Conservation (phyloP, 495 filamentous ascomycete genomes). For the Cryomyces minteri region DNA sequence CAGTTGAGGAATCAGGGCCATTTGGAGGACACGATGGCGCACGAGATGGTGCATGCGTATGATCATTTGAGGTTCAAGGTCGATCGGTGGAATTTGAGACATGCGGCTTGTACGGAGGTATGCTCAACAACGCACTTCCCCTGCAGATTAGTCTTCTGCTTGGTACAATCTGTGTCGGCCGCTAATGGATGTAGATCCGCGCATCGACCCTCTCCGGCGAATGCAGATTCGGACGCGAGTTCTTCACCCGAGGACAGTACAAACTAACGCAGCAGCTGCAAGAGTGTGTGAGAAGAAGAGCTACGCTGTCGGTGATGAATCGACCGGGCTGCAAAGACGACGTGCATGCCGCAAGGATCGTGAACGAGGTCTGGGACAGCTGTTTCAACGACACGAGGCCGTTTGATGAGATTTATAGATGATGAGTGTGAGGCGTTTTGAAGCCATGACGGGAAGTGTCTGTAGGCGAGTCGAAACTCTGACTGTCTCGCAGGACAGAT, state of each 20-base stretch:
- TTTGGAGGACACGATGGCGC: slow-evolving; percentile 83
- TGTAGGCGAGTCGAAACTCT: not conserved
- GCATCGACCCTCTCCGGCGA: slow-evolving; percentile 84
- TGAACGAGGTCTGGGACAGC: slow-evolving; percentile 95
- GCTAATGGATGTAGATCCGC: slow-evolving; percentile 43
- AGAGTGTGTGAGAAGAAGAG: slow-evolving; percentile 69
- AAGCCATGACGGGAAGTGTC: not conserved
- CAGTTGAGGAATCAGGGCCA: slow-evolving; percentile 53
- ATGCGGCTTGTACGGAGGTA: slow-evolving; percentile 93
- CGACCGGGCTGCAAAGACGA: slow-evolving; percentile 72
- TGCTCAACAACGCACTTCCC: slow-evolving; percentile 3
- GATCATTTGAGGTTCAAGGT: slow-evolving; percentile 85
- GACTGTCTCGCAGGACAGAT: not conserved
- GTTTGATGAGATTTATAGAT: slow-evolving; percentile 93
- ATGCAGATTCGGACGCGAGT: slow-evolving; percentile 78
- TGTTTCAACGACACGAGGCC: slow-evolving; percentile 88
- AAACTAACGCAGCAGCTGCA: slow-evolving; percentile 83
- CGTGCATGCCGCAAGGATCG: slow-evolving; percentile 65
- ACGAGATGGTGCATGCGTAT: slow-evolving; percentile 96
- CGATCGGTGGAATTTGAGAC: slow-evolving; percentile 61
- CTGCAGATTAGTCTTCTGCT: no score
- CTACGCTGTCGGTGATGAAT: slow-evolving; percentile 52
- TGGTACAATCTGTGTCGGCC: not conserved
- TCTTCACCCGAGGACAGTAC: slow-evolving; percentile 68
- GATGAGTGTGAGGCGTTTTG: slow-evolving; percentile 10